Evolutionary conservation across 2,329 filamentous ascomycete species (phyloP).

Genomic region (Pseudopyrenochaeta lycopersici): DNA sequence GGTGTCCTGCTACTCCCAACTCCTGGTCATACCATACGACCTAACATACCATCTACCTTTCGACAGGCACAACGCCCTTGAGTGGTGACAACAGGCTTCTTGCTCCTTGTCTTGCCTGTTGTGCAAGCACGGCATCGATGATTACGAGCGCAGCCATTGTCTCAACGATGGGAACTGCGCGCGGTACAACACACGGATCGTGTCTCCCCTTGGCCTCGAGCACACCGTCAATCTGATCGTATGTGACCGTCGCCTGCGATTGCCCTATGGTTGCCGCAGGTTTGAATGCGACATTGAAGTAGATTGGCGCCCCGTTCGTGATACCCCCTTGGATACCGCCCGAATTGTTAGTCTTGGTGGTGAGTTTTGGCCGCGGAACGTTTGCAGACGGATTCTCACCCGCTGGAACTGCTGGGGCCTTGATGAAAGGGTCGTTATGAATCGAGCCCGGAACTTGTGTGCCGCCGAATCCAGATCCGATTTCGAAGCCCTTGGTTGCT

Average conservation of each 20-base stretch:
- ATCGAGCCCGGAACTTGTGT: slow-evolving; percentile 85
- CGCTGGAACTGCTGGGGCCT: slow-evolving; percentile 60
- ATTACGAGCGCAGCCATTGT: slow-evolving; percentile 88
- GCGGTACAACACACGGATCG: slow-evolving; percentile 90
- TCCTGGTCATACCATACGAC: not conserved
- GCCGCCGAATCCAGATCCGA: slow-evolving; percentile 91
- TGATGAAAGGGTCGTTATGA: slow-evolving; percentile 90
- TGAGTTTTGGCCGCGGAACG: slow-evolving; percentile 66
- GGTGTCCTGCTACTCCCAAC: not conserved
- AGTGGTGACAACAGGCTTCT: slow-evolving; percentile 50
- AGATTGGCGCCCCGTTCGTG: slow-evolving; percentile 90
- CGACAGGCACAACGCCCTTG: slow-evolving; percentile 48
- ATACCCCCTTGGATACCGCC: slow-evolving; percentile 97
- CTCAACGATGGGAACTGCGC: slow-evolving; percentile 89
- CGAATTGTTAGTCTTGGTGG: slow-evolving; percentile 92
- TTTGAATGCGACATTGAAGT: slow-evolving; percentile 96
- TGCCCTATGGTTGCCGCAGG: slow-evolving; percentile 92
- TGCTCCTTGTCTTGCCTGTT: slow-evolving; percentile 67
- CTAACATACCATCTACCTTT: slow-evolving; percentile 11
- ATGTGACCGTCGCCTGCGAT: slow-evolving; percentile 83
- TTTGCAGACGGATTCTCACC: slow-evolving; percentile 54
- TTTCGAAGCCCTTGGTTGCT: slow-evolving; percentile 93
- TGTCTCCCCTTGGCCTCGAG: slow-evolving; percentile 93
- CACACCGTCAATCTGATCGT: slow-evolving; percentile 76
- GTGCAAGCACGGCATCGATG: slow-evolving; percentile 86